These are phyloP conservation scores for Parathielavia hyrcaniae DNA, from an alignment of 495 filamentous ascomycete species.

Conservation along the genomic window DNA sequence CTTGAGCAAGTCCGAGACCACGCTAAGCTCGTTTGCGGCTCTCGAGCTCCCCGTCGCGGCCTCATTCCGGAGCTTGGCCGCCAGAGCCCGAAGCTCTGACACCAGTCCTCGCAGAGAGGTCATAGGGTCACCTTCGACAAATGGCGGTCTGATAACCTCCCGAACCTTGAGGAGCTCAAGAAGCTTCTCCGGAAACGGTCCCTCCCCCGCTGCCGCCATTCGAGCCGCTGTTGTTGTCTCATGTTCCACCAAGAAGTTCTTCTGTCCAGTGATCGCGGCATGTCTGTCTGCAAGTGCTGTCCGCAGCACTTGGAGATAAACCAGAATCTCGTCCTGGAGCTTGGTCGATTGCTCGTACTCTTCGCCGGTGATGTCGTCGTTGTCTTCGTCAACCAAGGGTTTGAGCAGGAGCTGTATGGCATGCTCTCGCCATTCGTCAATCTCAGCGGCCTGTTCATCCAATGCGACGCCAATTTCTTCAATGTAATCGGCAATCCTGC, in stretches of 20 bases:
- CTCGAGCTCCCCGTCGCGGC: conserved; percentile 55
- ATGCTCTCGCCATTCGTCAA: conserved; percentile 66
- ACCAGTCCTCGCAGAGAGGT: conserved; percentile 65
- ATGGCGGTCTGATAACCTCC: conserved; percentile 50
- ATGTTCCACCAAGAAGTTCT: conserved; percentile 71
- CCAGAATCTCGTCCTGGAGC: conserved; percentile 74
- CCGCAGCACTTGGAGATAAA: conserved; percentile 71
- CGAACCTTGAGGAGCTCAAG: conserved; percentile 55
- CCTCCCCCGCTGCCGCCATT: conserved; percentile 56
- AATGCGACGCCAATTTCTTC: conserved; percentile 46
- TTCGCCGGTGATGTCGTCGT: conserved; percentile 69
- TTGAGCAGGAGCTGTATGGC: conserved; percentile 63
- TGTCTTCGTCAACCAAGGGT: conserved; percentile 77
- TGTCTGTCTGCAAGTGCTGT: conserved; percentile 72
- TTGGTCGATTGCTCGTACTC: conserved; percentile 85
- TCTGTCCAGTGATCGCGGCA: conserved; percentile 64
- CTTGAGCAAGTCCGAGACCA: conserved; percentile 50
- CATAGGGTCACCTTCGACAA: conserved; percentile 33
- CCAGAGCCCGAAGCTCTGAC: conserved; percentile 58
- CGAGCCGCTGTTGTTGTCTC: conserved; percentile 56
- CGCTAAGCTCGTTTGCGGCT: conserved; percentile 56
- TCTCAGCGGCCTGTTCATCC: conserved; percentile 60
- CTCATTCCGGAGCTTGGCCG: conserved; percentile 56
- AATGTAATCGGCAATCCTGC: conserved; percentile 28
- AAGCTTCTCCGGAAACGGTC: conserved; percentile 64